Evolutionary conservation across 75 land plant species (phyloP), one percentile per base, ranked within the genome.

Genomic region (Selaginella tamariscina): DNA sequence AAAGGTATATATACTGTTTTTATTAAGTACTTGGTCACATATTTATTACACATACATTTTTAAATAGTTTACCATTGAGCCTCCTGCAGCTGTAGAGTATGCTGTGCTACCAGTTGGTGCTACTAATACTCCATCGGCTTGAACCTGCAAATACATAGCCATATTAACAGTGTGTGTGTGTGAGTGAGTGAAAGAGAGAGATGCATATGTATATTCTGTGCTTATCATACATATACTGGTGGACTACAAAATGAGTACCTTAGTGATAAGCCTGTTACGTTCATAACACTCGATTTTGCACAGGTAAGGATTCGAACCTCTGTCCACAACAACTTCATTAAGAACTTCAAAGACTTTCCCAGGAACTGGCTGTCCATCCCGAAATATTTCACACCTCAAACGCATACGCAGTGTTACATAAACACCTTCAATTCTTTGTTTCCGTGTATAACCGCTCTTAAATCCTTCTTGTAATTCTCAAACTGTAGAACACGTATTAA

Each of bases 81-180:
- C 99, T 62, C 99, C 97, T 15, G 99, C 99, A 70, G 97, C 85
- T 28, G 97, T 95, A 15, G 99, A 95, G 70, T 95, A 95, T 21
- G 99, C 97, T 28, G 99, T 95, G 60, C 97, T 95, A 30, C 97
- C 99, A 63, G 97, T 95, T n/a, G 99, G 99, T 1, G 99, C 99
- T 13, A 95, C 84, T 26, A 95, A 85, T 20, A 95, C 89, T 33
- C 99, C 99, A 81, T 95, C 99, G 30, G 89, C 97, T 82, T 95
- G 97, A 55, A 95, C 97, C 97, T 92, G 77, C 29, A 29, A 29
- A 28, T 13, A 71, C 54, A 65, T 27, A 23, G 32, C 23, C 32
- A 27, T 56, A 1, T 29, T 18, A 56, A 27, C 60, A 24, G 27
- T 2, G 9, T 56, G 27, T 2, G 5, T 56, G 9, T 2, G 27